Base-by-base conservation (phyloP, 73 alveolate species). In the Paramecium octaurelia region DNA sequence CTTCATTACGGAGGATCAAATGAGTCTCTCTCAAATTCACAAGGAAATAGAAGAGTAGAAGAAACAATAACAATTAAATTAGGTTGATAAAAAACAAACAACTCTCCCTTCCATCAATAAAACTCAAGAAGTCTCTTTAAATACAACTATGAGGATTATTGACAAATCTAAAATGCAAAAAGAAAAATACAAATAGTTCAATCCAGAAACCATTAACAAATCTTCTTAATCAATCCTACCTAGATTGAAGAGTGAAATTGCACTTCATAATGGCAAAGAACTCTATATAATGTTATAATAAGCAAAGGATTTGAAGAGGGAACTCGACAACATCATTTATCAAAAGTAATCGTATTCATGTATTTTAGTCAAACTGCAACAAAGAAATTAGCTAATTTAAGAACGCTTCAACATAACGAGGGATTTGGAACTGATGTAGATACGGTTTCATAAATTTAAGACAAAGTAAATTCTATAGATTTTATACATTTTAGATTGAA, bases 1-100 rank as follows among this genome's bases (percentile, higher is more conserved):
- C 85, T 89, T 70, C 58, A 71, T 89, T 1, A 89, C 94, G 8
- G 94, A 89, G 31, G 94, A 89, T 42, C 50, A 89, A 36, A 43
- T 70, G 59, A 44, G 64, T 70, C n/a, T 50, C 24, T 21, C 80
- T 43, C 18, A 58, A 14, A 24, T 89, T 23, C 58, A 89, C 9
- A 89, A 83, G 36, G 94, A 89, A 73, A 31, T 89, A 6, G 94
- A 89, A 21, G 59, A 64, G 71, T 64, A 64, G 46, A 64, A 64
- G 84, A 64, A 64, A 64, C 8, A 64, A 64, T 64, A 48, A 48
- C 27, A 64, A 24, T 64, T n/a, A 54, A 54, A 7, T 18, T 54
- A 54, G 1, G 14, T 14, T 64, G 92, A 36, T 83, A 44, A 34
- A 60, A 77, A 29, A 89, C 16, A 21, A 44, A n/a, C 18, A 89